Evolutionary conservation across 2,329 filamentous ascomycete species (phyloP), one percentile per base, ranked within the genome.

Genomic region (Seiridium cupressi): DNA sequence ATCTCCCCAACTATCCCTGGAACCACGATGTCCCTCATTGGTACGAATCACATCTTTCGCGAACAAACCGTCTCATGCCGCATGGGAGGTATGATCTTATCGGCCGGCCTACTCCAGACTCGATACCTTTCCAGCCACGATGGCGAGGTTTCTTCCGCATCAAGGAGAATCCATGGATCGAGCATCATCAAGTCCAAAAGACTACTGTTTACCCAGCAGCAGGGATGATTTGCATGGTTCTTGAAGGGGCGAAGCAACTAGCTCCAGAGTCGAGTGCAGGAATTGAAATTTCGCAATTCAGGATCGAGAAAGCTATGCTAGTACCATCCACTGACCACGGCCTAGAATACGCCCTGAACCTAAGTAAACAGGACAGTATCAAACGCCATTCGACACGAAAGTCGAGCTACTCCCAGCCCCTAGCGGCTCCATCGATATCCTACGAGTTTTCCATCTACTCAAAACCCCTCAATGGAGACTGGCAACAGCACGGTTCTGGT

Each of bases 1-100:
- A 80, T 60, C 67, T 86, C 38, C 83, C 84, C 2, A 73, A 76
- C 1, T 85, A 85, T 61, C 76, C 80, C 2, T 86, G 83, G 82
- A 83, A 85, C 36, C 83, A 85, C 60, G 69, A 72, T 34, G 81
- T 76, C 34, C 71, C 68, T 1, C 83, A 84, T 66, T 85, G 83
- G 83, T 77, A 82, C 61, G 83, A 86, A 61, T 80, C 79, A 1
- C 77, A 80, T 46, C 65, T 81, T 2, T 79, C 78, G 26, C 66
- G 69, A 11, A 73, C 77, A 9, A 76, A 76, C 51, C 76, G 81
- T 3, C 77, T 80, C 60, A 74, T 80, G 11, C 70, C 75, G 34
- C 77, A 76, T 57, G 75, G 77, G 2, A 74, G 82, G 9, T 77
- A 80, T 48, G 83, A 86, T 60, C 72, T 86, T 1, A 77, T 85